Conservation (phyloP, 106 monocot species). For the Dendrobium chrysotoxum region DNA sequence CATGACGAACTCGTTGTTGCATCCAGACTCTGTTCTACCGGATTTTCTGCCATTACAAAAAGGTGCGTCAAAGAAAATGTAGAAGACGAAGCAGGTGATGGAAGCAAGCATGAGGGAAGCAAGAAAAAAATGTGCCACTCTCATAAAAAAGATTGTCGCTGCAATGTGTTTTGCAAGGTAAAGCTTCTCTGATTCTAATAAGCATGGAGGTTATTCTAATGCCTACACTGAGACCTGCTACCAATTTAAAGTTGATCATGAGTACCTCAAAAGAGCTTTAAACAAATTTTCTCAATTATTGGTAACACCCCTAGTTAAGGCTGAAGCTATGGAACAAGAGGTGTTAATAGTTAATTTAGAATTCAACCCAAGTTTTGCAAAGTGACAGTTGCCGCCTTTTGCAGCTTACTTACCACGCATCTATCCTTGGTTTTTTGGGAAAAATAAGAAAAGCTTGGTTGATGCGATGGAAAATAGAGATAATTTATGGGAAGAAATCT, state of each 20-base stretch:
- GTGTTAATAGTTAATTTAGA: constrained; percentile 98
- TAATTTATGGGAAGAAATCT: constrained; percentile 79
- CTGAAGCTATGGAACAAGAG: constrained; percentile 96
- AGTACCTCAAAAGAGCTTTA: constrained; percentile 80
- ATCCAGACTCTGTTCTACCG: too few species aligned
- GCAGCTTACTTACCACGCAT: constrained; percentile 86
- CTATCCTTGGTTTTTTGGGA: constrained; percentile 43
- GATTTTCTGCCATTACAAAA: too few species aligned
- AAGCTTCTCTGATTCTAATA: constrained; percentile 77
- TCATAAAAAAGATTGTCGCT: constrained; percentile 97
- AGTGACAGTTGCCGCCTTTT: constrained; percentile 85
- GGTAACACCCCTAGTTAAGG: constrained; percentile 89
- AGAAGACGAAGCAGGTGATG: too few species aligned
- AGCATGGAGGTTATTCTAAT: constrained; percentile 93
- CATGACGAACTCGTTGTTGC: too few species aligned
- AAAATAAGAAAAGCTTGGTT: constrained; percentile 91
- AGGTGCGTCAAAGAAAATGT: too few species aligned
- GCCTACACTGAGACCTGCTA: constrained; percentile 98
- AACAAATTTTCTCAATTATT: constrained; percentile 95
- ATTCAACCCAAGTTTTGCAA: constrained; percentile 90
- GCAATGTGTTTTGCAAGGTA: constrained; percentile 92
- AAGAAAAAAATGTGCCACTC: too few species aligned
- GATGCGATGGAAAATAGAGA: constrained; percentile 84
- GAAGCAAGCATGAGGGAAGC: too few species aligned
- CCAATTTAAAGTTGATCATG: constrained; percentile 86